Percentiles rank a stretch among this genome's conserved stretches.
These are phyloP conservation scores for Decorospora gaudefroyi DNA, from an alignment of 2,329 filamentous ascomycete genomes.

Conservation along the genomic window DNA sequence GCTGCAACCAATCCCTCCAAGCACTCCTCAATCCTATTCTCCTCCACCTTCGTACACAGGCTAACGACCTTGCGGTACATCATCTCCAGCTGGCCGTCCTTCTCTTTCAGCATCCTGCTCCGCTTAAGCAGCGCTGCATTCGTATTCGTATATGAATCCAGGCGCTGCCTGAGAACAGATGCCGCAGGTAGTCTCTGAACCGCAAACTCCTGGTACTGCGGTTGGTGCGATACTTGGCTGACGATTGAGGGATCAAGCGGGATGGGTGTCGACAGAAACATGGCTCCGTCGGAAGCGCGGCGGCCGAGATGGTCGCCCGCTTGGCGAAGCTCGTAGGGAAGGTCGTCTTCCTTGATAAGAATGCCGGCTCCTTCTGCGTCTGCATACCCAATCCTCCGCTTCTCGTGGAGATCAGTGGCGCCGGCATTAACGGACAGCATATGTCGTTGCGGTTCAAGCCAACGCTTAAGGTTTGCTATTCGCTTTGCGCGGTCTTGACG, in stretches of 20 bases:
- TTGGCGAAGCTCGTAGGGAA: conserved; percentile 38
- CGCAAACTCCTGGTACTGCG: conserved; percentile 14
- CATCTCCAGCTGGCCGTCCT: conserved; percentile 80
- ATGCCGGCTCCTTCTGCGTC: conserved; percentile 48
- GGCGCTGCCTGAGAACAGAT: conserved; percentile 63
- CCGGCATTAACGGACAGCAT: conserved; percentile 54
- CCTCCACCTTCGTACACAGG: conserved; percentile 79
- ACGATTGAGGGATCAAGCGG: conserved; percentile 27
- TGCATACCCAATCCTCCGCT: conserved; percentile 53
- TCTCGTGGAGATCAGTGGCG: conserved; percentile 50
- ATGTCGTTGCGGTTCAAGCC: conserved; percentile 70
- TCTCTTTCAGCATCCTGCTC: conserved; percentile 72
- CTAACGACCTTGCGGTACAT: conserved; percentile 89
- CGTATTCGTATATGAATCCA: conserved; percentile 71
- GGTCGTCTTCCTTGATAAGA: conserved; percentile 32
- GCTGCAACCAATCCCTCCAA: conserved; percentile 81
- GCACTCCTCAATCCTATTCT: conserved; percentile 77
- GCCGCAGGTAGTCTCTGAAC: conserved; percentile 27
- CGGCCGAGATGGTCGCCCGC: conserved; percentile 35
- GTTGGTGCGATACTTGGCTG: conserved; percentile 38
- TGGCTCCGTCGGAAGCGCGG: conserved; percentile 37
- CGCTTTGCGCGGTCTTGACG: conserved; percentile 69
- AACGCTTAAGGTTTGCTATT: conserved; percentile 75
- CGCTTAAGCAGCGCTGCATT: conserved; percentile 69
- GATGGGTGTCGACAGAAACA: conserved; percentile 37